A percentile compares a stretch with the other conserved stretches of the same genome.
Conservation (phyloP, 192 early-diverging fungal species). For the Mortierella antarctica region DNA sequence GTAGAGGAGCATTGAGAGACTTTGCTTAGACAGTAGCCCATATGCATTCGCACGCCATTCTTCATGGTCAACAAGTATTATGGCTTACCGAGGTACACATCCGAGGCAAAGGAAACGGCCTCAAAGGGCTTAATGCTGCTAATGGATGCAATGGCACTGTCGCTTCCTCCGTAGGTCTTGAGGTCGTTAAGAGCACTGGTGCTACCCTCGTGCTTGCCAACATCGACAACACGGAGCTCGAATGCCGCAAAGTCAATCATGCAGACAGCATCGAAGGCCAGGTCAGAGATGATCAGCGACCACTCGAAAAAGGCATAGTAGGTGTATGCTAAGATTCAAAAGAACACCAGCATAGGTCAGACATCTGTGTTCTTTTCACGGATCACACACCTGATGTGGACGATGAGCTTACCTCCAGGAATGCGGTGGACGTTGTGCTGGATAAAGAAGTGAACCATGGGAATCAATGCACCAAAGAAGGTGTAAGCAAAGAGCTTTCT, state of each 20-base stretch:
- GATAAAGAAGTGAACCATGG: conserved; percentile 83
- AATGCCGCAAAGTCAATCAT: conserved; percentile 72
- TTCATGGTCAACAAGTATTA: background rate
- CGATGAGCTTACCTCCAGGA: conserved; percentile 63
- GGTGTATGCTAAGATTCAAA: conserved; percentile 68
- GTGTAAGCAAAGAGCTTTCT: conserved; percentile 63
- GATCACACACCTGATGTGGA: background rate
- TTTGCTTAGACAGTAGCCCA: no score
- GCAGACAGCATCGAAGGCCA: conserved; percentile 79
- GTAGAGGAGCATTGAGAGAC: background rate
- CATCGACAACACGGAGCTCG: conserved; percentile 61
- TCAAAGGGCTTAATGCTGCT: conserved; percentile 35
- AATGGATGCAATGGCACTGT: conserved; percentile 3
- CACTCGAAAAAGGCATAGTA: conserved; percentile 88
- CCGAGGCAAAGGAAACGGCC: conserved; percentile 63
- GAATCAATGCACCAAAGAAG: conserved; percentile 78
- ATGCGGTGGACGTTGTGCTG: conserved; percentile 81
- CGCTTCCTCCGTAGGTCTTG: conserved; percentile 46
- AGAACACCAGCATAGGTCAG: background rate
- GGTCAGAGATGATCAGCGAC: conserved; percentile 82
- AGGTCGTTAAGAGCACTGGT: conserved; percentile 19
- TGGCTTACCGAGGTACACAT: conserved; percentile 71
- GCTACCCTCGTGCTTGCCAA: conserved; percentile 25
- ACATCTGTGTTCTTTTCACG: background rate
- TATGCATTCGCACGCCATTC: no score